Evolutionary conservation across 306 rosid genomes (phyloP).

Genomic region (Casuarina equisetifolia): DNA sequence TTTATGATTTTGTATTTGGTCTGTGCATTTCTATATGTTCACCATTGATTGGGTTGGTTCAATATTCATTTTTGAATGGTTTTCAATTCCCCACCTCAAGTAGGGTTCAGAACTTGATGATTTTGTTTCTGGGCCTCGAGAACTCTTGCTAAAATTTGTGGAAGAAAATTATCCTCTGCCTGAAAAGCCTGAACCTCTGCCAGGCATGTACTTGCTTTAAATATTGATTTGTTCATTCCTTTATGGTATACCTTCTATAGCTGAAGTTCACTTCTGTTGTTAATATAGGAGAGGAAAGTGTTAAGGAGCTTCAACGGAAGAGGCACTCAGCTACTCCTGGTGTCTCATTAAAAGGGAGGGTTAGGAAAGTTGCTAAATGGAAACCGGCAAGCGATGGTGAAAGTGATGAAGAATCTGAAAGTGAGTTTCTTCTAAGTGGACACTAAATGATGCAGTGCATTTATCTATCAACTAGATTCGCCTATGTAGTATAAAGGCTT

Average conservation of each 20-base stretch:
- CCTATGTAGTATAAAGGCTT: neutral
- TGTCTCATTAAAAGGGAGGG: conserved; percentile 89
- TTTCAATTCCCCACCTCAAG: conserved; percentile 18
- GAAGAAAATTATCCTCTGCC: conserved; percentile 98
- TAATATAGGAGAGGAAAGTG: conserved; percentile 78
- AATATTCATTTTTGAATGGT: conserved; percentile 10
- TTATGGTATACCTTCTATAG: conserved; percentile 24
- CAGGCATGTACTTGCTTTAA: conserved; percentile 51
- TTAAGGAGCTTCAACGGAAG: conserved; percentile 94
- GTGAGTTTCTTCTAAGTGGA: conserved; percentile 53
- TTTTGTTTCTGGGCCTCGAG: conserved; percentile 98
- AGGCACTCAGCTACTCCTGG: conserved; percentile 92
- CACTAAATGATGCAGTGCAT: conserved; percentile 26
- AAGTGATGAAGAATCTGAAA: conserved; percentile 85
- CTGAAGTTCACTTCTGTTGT: conserved; percentile 26
- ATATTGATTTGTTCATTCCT: conserved; percentile 21
- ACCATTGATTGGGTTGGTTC: conserved; percentile 15
- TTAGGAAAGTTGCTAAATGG: conserved; percentile 83
- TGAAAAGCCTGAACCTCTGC: conserved; percentile 85
- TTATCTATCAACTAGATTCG: conserved; percentile 8
- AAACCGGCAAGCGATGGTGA: conserved; percentile 79
- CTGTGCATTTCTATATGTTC: conserved; percentile 21
- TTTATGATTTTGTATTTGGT: conserved; percentile 24
- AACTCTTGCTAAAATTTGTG: conserved; percentile 87
- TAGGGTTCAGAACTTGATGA: conserved; percentile 99